phyloP scores from a whole-genome alignment of 2,329 filamentous ascomycete species.

The Phaeosphaeriaceae sp. region DNA sequence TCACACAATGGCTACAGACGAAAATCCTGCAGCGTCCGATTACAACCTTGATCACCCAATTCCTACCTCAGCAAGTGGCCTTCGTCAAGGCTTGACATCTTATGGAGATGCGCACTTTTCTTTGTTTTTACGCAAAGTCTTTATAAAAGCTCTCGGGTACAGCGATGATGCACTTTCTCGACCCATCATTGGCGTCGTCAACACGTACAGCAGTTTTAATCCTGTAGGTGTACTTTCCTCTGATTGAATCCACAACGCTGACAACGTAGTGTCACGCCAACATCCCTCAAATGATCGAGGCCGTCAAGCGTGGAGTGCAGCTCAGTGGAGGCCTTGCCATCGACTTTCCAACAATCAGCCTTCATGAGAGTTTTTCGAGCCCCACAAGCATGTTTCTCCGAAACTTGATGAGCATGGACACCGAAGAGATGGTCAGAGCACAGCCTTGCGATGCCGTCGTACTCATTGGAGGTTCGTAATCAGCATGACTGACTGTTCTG shows the following conservation, averaged over 20 bases:
- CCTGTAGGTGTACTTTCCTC: conserved; percentile 46
- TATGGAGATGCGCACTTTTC: conserved; percentile 80
- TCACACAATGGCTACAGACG: too few species aligned
- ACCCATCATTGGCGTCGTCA: conserved; percentile 77
- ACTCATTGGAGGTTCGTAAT: conserved; percentile 68
- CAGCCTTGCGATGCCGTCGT: conserved; percentile 75
- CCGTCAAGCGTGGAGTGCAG: conserved; percentile 73
- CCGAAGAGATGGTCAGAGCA: conserved; percentile 77
- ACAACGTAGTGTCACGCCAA: conserved; percentile 68
- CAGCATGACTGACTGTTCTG: background rate
- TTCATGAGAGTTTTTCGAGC: conserved; percentile 73
- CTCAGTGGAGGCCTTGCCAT: conserved; percentile 72
- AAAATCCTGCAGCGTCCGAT: conserved; percentile 43
- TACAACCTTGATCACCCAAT: conserved; percentile 68
- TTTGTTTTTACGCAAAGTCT: conserved; percentile 76
- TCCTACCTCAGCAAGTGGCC: conserved; percentile 54
- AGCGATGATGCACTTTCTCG: conserved; percentile 74
- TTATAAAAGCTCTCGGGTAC: conserved; percentile 79
- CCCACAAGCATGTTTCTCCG: conserved; percentile 79
- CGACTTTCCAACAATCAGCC: conserved; percentile 77
- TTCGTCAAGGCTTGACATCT: conserved; percentile 70
- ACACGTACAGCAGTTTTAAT: conserved; percentile 77
- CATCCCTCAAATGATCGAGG: conserved; percentile 74
- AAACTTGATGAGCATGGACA: conserved; percentile 82
- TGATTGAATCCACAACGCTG: too few species aligned